Base-by-base conservation (phyloP, 2,329 filamentous ascomycete species). In the Hypoxylon sp. region DNA sequence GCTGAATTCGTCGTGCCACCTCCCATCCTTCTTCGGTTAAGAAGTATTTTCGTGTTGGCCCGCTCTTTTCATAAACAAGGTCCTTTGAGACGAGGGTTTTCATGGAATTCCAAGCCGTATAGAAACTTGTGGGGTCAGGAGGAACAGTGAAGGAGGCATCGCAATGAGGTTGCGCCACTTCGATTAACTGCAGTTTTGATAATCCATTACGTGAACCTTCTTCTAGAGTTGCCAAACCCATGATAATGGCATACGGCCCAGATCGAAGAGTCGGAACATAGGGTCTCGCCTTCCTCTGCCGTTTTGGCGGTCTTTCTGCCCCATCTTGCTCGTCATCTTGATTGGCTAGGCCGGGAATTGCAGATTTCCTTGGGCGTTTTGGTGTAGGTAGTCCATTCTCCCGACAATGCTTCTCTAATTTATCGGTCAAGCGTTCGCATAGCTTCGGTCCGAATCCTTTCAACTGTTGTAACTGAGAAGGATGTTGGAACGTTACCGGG, bases 31-130 rank as follows among this genome's bases (percentile, higher is more conserved):
- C 90, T 32, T 94, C 91, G 0, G 92, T 93, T 36, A 96, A 80
- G 1, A 84, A 83, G 75, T 94, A 96, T 70, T 86, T 88, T 65
- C 89, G 86, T 17, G 89, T 78, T 0, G 91, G 92, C 14, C 90
- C 84, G 0, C 91, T 90, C 58, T 88, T 88, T 71, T 92, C 90
- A 62, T 89, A 90, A 0, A 94, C 91, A 2, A 94, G 80, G 63
- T 93, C 91, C 75, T 94, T 93, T 59, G 89, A 84, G 4, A 90
- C 72, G 32, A 96, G 80, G 0, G 90, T 93, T 75, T 92, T 93
- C 86, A 95, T 94, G 1, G 92, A 93, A 74, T 87, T 91, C 92
- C 92, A 96, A 0, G 93, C 93, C 0, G 92, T 95, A 73, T 93
- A 92, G 73, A 87, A 92, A 62, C 89, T 91, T 10, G 85, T 89